These are phyloP conservation scores for Plasmopara viticola DNA, from an alignment of 352 stramenopile species.

Conservation along the genomic window DNA sequence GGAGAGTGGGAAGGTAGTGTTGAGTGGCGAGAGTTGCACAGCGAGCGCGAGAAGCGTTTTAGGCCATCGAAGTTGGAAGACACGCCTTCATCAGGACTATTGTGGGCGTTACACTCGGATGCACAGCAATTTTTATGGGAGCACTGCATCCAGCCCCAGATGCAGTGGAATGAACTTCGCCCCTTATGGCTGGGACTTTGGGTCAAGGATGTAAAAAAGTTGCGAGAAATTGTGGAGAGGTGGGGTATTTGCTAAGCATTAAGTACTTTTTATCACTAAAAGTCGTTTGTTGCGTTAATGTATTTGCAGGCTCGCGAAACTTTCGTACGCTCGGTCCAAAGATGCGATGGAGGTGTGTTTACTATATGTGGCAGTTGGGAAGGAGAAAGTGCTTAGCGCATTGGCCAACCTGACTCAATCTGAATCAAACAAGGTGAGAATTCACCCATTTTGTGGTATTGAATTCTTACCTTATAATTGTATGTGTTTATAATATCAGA, in stretches of 20 bases:
- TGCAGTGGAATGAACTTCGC: constrained; percentile 55
- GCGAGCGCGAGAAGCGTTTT: constrained; percentile 11
- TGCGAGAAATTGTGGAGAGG: constrained; percentile 61
- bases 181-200: constrained; percentile 75
- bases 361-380: constrained; percentile 71
- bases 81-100: constrained; percentile 55
- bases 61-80: constrained; percentile 34
- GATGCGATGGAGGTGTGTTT: constrained; percentile 73
- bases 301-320: constrained; percentile 52
- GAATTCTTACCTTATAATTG: background rate
- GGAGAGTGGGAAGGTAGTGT: constrained; percentile 11
- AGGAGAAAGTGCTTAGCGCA: constrained; percentile 68
- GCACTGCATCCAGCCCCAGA: constrained; percentile 47
- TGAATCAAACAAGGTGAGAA: constrained; percentile 59
- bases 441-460: background rate
- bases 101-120: constrained; percentile 81
- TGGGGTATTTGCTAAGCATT: constrained; percentile 9
- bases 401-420: constrained; percentile 70
- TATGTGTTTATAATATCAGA: constrained; percentile 30
- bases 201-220: constrained; percentile 69
- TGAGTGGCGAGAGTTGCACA: constrained; percentile 21
- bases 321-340: constrained; percentile 53
- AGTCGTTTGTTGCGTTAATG: constrained; percentile 1
- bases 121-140: constrained; percentile 73
- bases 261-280: background rate